A percentile compares a stretch with the other conserved stretches of the same genome.
Conservation (phyloP, 257 asterid genomes). For the Solanum neorickii region DNA sequence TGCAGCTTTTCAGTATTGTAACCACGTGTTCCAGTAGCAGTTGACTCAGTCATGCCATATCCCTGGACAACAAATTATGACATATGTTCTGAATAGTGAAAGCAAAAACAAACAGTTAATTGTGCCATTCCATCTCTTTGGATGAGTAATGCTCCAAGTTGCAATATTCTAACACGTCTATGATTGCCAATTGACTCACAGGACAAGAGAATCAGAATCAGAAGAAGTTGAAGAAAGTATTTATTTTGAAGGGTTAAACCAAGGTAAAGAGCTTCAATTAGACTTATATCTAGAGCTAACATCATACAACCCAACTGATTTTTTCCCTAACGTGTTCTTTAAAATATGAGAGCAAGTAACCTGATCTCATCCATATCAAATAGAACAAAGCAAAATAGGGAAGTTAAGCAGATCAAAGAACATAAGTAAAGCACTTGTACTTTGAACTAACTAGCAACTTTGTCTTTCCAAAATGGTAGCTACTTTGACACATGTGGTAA, state of each 20-base stretch:
- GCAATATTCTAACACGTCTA: background rate
- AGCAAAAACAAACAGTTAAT: background rate
- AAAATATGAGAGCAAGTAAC: background rate
- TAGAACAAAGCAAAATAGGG: background rate
- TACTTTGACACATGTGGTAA: background rate
- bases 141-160: background rate
- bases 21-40: slow-evolving; percentile 69
- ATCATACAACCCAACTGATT: background rate
- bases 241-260: background rate
- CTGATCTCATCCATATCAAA: background rate
- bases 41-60: slow-evolving; percentile 81
- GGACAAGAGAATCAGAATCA: background rate
- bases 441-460: background rate
- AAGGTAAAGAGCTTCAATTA: background rate
- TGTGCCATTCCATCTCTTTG: background rate
- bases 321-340: background rate
- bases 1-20: slow-evolving; percentile 26
- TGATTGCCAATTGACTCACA: background rate
- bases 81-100: background rate
- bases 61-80: slow-evolving; percentile 34
- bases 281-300: background rate
- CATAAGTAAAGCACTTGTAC: background rate
- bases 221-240: background rate
- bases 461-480: background rate
- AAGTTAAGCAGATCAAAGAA: background rate